Conservation (phyloP, 768 basidiomycete species). For the Lactarius deliciosus region DNA sequence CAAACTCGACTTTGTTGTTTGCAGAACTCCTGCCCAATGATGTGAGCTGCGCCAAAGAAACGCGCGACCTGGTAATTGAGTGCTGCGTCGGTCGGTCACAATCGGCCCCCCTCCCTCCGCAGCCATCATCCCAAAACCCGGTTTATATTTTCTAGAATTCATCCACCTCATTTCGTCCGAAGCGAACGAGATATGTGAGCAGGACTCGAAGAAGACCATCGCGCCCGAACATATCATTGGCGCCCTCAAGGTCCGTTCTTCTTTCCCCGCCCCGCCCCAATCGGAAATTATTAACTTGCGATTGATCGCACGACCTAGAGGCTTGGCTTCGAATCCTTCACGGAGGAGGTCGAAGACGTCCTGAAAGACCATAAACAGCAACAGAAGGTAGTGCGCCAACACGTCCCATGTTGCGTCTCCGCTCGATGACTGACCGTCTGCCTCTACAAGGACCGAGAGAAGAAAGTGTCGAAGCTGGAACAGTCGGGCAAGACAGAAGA, state of each 20-base stretch:
- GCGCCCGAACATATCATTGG: conserved; percentile 94
- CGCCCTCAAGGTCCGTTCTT: conserved; percentile 70
- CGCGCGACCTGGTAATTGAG: conserved; percentile 94
- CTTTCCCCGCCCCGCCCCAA: conserved; percentile 30
- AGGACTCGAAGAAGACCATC: conserved; percentile 98
- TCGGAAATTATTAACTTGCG: background rate
- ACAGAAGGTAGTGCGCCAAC: conserved; percentile 64
- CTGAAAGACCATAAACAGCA: conserved; percentile 96
- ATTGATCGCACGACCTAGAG: conserved; percentile 47
- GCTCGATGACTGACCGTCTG: conserved; percentile 8
- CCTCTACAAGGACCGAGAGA: conserved; percentile 71
- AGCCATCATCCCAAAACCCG: background rate
- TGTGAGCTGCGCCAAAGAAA: conserved; percentile 90
- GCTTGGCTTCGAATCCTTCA: conserved; percentile 91
- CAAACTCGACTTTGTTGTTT: too few species aligned
- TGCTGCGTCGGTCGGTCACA: conserved; percentile 92
- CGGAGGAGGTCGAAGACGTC: conserved; percentile 86
- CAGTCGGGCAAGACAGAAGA: conserved; percentile 88
- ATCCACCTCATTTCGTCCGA: conserved; percentile 97
- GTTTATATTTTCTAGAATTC: conserved; percentile 64
- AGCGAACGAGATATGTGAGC: conserved; percentile 97
- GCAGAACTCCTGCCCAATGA: conserved; percentile 88
- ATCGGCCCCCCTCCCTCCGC: background rate
- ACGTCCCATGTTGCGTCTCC: background rate
- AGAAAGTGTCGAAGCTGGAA: conserved; percentile 88